Evolutionary conservation across 2,329 filamentous ascomycete genomes (phyloP).

Genomic region (Diaporthe citriasiana): DNA sequence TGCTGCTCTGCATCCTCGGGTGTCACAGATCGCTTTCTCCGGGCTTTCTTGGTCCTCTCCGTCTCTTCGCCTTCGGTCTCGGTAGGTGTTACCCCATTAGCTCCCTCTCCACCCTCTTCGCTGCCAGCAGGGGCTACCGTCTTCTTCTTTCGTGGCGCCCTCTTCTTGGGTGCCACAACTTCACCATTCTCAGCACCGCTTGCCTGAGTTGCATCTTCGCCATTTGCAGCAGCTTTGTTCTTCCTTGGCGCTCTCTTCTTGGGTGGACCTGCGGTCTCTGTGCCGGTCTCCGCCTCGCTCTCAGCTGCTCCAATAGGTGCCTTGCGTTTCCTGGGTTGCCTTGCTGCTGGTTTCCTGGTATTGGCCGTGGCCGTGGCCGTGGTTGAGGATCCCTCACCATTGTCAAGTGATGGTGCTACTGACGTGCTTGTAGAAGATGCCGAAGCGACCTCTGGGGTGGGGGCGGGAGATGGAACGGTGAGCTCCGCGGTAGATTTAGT

Average conservation of each 20-base stretch:
- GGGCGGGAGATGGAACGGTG: slow-evolving; percentile 17
- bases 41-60: slow-evolving; percentile 42
- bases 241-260: slow-evolving; percentile 44
- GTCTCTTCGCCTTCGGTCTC: slow-evolving; percentile 46
- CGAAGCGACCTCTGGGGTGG: background rate
- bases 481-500: slow-evolving; percentile 34
- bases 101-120: slow-evolving; percentile 11
- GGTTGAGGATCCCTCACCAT: slow-evolving; percentile 33
- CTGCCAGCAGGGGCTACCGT: background rate
- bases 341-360: slow-evolving; percentile 34
- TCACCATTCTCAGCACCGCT: slow-evolving; percentile 43
- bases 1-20: slow-evolving; percentile 75
- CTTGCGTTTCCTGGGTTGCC: slow-evolving; percentile 46
- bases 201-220: slow-evolving; percentile 34
- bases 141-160: slow-evolving; percentile 41
- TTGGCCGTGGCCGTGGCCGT: slow-evolving; percentile 1
- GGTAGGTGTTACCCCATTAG: slow-evolving; percentile 39
- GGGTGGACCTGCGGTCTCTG: slow-evolving; percentile 35
- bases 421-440: slow-evolving; percentile 7
- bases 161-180: slow-evolving; percentile 42
- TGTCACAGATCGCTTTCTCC: slow-evolving; percentile 64
- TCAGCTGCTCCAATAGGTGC: slow-evolving; percentile 32
- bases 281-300: slow-evolving; percentile 39
- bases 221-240: slow-evolving; percentile 43
- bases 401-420: slow-evolving; percentile 30